Base-by-base conservation (phyloP, 2,329 filamentous ascomycete species). In the Penicillium griseofulvum region DNA sequence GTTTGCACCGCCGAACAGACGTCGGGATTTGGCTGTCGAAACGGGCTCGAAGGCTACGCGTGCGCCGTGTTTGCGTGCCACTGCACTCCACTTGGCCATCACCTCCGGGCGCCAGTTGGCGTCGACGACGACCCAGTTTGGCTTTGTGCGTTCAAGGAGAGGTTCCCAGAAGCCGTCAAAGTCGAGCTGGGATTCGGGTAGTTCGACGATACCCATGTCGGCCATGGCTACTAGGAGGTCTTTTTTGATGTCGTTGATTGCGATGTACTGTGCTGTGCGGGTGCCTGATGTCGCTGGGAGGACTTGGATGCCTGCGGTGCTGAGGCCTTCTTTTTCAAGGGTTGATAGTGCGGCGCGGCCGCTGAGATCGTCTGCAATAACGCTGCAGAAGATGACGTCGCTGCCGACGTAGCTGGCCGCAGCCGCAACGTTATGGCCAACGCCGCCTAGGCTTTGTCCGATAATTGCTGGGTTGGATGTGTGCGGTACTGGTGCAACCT, bases 141-240 rank as follows among this genome's bases (percentile, higher is more conserved):
- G 90, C 63, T 78, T 80, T 12, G 81, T 77, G 3, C 77, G 73
- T 12, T 76, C 71, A 8, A 91, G 75, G 28, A 83, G 77, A 1
- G 84, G 80, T 47, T 81, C 80, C 86, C 87, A 91, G n/a, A 85
- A 81, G 45, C 60, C 62, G 17, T 73, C 67, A 42, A 81, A 77
- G 46, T 79, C 73, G 33, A 76, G 68, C 10, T 65, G 56, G 19
- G 67, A 41, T 37, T 72, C 71, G 3, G 77, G 73, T 7, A 74
- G 72, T 62, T 85, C 80, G 37, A 96, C 83, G 64, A 96, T 93
- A 52, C 81, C 83, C 91, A 97, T 97, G 69, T 97, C 94, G 5
- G 93, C 92, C 90, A 97, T 96, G 43, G 91, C 93, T 59, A 97
- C 75, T n/a, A 92, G 81, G 2, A 99, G 83, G 60, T 92, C 88